A percentile compares a stretch with the other conserved stretches of the same genome.
Evolutionary conservation across 495 filamentous ascomycete genomes (phyloP).

Genomic region (Lophiotrema nucula): DNA sequence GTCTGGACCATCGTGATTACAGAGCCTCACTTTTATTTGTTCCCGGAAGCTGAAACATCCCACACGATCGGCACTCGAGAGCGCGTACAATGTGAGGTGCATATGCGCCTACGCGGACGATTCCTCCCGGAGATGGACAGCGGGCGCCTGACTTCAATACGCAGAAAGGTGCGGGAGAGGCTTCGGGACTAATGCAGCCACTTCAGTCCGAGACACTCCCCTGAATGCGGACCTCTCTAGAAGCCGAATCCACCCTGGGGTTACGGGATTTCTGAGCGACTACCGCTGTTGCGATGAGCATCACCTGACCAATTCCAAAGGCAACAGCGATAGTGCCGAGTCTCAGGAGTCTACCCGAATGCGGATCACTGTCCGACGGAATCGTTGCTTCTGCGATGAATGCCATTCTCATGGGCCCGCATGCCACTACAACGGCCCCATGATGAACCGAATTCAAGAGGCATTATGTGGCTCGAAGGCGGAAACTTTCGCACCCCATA

Average conservation of each 20-base stretch:
- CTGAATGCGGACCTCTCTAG: not conserved
- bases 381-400: too few species aligned
- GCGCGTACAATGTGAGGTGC: not conserved
- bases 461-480: too few species aligned
- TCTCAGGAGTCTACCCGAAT: too few species aligned
- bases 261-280: not conserved
- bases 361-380: too few species aligned
- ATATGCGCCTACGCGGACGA: conserved; percentile 19
- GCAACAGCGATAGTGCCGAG: too few species aligned
- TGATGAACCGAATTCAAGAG: too few species aligned
- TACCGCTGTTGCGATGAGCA: too few species aligned
- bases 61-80: conserved; percentile 8
- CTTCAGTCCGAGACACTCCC: not conserved
- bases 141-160: not conserved
- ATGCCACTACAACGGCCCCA: too few species aligned
- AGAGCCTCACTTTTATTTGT: not conserved
- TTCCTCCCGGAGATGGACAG: not conserved
- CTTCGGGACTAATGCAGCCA: too few species aligned
- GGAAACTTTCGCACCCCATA: too few species aligned
- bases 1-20: not conserved
- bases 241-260: not conserved
- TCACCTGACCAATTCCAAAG: too few species aligned
- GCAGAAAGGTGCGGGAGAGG: not conserved
- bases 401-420: too few species aligned
- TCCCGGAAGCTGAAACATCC: conserved; percentile 1